Evolutionary conservation across 441 rosid genomes (phyloP).

Genomic region (Bocquillonia castaneifolia): DNA sequence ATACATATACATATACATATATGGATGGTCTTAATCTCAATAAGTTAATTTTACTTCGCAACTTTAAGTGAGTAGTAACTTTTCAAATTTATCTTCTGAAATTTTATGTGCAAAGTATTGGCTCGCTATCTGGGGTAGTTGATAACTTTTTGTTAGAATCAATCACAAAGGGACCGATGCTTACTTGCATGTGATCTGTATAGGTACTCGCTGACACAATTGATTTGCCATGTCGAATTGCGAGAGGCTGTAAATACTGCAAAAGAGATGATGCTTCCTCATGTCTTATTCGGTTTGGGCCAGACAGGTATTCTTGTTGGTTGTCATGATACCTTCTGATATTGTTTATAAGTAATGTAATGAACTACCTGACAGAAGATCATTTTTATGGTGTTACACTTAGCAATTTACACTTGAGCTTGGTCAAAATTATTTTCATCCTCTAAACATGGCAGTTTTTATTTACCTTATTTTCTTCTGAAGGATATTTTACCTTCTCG

Average conservation of each 20-base stretch:
- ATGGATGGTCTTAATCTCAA: slow-evolving; percentile 13
- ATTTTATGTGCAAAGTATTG: slow-evolving; percentile 7
- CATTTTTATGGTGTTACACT: slow-evolving; percentile 1
- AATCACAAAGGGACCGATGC: slow-evolving; percentile 6
- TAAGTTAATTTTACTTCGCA: neutral
- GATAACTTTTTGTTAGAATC: slow-evolving; percentile 8
- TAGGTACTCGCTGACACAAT: slow-evolving; percentile 89
- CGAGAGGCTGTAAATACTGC: slow-evolving; percentile 94
- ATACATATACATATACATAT: too few species aligned
- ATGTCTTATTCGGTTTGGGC: slow-evolving; percentile 90
- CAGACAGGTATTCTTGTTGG: slow-evolving; percentile 60
- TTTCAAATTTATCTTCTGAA: neutral
- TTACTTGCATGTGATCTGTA: slow-evolving; percentile 24
- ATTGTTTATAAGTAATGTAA: neutral
- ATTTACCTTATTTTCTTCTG: slow-evolving; percentile 6
- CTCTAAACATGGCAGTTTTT: neutral
- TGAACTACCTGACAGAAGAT: neutral
- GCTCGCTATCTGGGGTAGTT: neutral
- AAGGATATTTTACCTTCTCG: neutral
- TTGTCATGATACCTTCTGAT: slow-evolving; percentile 14
- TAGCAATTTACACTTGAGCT: neutral
- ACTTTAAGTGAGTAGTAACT: neutral
- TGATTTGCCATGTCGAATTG: slow-evolving; percentile 95
- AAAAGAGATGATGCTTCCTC: slow-evolving; percentile 82
- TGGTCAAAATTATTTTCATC: neutral